These are phyloP conservation scores for Pleurotus giganteus DNA, from an alignment of 768 basidiomycete species.

Conservation along the genomic window DNA sequence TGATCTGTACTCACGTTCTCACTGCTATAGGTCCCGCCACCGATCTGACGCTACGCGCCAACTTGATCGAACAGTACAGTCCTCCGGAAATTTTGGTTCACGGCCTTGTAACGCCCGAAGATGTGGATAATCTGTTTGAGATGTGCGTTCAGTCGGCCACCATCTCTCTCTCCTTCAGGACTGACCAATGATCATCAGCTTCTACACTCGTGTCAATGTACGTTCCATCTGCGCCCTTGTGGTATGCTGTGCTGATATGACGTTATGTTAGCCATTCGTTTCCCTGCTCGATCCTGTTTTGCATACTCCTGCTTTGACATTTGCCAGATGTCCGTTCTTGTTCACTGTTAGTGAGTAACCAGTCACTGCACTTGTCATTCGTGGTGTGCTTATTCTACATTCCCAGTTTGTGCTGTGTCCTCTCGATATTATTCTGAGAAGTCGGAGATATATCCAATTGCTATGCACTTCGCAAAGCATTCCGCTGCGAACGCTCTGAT, in stretches of 20 bases:
- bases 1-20: background rate
- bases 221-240: constrained; percentile 16
- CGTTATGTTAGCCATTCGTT: constrained; percentile 50
- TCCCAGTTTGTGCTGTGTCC: constrained; percentile 78
- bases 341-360: constrained; percentile 76
- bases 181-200: constrained; percentile 39
- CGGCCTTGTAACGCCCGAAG: constrained; percentile 71
- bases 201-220: constrained; percentile 70
- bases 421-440: constrained; percentile 78
- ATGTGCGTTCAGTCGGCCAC: constrained; percentile 52
- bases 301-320: constrained; percentile 77
- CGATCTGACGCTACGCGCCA: constrained; percentile 65
- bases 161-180: background rate
- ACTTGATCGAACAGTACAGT: constrained; percentile 73
- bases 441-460: constrained; percentile 82
- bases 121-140: constrained; percentile 81
- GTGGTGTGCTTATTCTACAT: background rate
- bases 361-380: background rate
- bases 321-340: constrained; percentile 83
- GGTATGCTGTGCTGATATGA: background rate
- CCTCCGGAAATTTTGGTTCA: constrained; percentile 83
- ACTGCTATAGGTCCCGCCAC: constrained; percentile 60
- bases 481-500: constrained; percentile 79
- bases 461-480: constrained; percentile 87
- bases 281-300: constrained; percentile 78